A percentile compares a stretch with the other conserved stretches of the same genome.
These are phyloP conservation scores for Coelastrella sp. DNA, from an alignment of 139 green algal genomes.

Conservation along the genomic window DNA sequence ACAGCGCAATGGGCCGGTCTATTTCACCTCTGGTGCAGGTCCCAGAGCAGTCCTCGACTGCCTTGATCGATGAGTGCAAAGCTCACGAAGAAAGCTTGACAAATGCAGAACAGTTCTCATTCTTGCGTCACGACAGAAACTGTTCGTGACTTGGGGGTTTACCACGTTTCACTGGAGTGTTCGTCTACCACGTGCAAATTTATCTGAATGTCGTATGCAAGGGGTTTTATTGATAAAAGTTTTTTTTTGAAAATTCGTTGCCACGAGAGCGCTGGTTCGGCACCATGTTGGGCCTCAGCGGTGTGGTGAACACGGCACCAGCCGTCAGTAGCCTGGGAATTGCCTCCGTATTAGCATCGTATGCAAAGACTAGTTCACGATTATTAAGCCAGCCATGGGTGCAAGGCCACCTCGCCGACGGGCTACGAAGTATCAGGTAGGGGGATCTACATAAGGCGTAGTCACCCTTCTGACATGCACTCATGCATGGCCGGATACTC, in stretches of 20 bases:
- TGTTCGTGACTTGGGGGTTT: no score
- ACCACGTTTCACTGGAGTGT: no score
- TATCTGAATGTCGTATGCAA: not conserved
- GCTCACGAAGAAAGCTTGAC: no score
- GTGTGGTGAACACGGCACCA: not conserved
- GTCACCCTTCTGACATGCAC: not conserved
- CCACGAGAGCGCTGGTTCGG: not conserved
- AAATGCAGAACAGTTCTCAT: no score
- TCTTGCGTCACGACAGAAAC: no score
- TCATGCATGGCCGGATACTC: not conserved
- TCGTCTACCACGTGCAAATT: not conserved
- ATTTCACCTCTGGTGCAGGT: not conserved
- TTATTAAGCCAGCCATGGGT: constrained; percentile 4
- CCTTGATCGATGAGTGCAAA: no score
- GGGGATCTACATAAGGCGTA: constrained; percentile 10
- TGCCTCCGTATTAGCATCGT: not conserved
- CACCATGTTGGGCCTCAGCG: constrained; percentile 9
- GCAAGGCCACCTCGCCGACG: constrained; percentile 4
- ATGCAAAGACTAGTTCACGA: not conserved
- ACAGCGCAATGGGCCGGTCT: not conserved
- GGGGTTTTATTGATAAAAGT: not conserved
- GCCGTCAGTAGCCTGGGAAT: constrained; percentile 5
- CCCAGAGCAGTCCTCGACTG: no score
- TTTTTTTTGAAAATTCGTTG: not conserved
- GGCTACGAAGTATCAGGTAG: constrained; percentile 30